A percentile compares a stretch with the other conserved stretches of the same genome.
Conservation (phyloP, 805 yeast species). For the Spathaspora arborariae region DNA sequence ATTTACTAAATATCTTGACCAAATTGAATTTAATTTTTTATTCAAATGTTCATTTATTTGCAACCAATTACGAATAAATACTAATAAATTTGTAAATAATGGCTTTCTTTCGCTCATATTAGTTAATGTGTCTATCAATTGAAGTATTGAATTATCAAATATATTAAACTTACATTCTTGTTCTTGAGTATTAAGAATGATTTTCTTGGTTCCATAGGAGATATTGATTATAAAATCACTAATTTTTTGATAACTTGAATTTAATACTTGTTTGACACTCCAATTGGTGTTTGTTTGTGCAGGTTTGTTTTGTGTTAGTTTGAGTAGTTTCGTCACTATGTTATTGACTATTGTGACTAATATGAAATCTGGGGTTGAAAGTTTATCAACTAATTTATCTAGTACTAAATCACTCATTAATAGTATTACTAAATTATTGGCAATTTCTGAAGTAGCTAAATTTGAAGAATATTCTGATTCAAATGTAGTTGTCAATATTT, state of each 20-base stretch:
- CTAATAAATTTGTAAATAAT: constrained; percentile 7
- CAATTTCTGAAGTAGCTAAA: constrained; percentile 22
- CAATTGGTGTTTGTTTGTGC: not conserved
- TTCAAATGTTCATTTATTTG: constrained; percentile 4
- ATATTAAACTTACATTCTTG: constrained; percentile 1
- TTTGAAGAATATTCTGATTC: constrained; percentile 3
- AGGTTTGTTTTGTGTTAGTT: not conserved
- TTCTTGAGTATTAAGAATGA: not conserved
- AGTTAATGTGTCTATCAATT: constrained; percentile 10
- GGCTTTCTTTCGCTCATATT: constrained; percentile 12
- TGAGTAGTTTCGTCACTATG: not conserved
- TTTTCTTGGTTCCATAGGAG: not conserved
- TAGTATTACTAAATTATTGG: constrained; percentile 18
- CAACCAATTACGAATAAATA: constrained; percentile 1
- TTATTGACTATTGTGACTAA: constrained; percentile 7
- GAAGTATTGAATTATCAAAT: constrained; percentile 10
- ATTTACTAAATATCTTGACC: constrained; percentile 1
- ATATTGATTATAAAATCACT: constrained; percentile 1
- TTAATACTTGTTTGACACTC: not conserved
- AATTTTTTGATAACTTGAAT: not conserved
- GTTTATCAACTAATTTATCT: constrained; percentile 17
- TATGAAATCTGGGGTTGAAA: constrained; percentile 24
- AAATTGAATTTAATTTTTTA: constrained; percentile 4
- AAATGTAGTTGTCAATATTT: constrained; percentile 17
- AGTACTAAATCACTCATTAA: constrained; percentile 29